Conservation (phyloP, 106 monocot genomes). For the Phalaenopsis aphrodite region DNA sequence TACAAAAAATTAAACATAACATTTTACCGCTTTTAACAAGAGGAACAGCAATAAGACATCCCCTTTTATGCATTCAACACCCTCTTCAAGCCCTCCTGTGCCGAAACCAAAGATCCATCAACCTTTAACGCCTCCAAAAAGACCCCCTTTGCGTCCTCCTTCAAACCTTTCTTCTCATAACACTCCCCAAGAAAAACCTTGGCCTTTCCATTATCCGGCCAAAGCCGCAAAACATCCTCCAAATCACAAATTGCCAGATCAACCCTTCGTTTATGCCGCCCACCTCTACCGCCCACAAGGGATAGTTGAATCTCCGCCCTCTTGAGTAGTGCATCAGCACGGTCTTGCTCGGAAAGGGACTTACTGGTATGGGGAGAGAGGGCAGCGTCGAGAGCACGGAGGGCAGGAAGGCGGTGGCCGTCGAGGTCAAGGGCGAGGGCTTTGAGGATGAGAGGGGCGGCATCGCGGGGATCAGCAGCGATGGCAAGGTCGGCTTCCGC, state of each 20-base stretch:
- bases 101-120: conserved; percentile 25
- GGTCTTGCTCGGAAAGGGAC: conserved; percentile 53
- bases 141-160: conserved; percentile 38
- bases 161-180: conserved; percentile 52
- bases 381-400: conserved; percentile 68
- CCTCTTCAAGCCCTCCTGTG: conserved; percentile 31
- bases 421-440: conserved; percentile 68
- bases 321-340: conserved; percentile 64
- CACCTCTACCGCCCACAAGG: conserved; percentile 1
- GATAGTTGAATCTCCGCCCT: conserved; percentile 65
- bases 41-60: background rate
- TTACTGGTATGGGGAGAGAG: conserved; percentile 47
- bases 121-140: conserved; percentile 40
- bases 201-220: conserved; percentile 51
- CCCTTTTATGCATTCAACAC: background rate
- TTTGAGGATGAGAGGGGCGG: conserved; percentile 65
- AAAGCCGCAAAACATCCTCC: conserved; percentile 44
- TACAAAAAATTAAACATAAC: background rate
- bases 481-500: conserved; percentile 61
- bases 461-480: conserved; percentile 66
- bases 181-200: conserved; percentile 63
- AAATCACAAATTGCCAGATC: conserved; percentile 55
- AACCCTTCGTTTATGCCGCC: conserved; percentile 23
- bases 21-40: background rate
- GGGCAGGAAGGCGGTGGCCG: conserved; percentile 52